Base-by-base conservation (phyloP, 1,139 yeast species). In the Lodderomyces beijingensis region DNA sequence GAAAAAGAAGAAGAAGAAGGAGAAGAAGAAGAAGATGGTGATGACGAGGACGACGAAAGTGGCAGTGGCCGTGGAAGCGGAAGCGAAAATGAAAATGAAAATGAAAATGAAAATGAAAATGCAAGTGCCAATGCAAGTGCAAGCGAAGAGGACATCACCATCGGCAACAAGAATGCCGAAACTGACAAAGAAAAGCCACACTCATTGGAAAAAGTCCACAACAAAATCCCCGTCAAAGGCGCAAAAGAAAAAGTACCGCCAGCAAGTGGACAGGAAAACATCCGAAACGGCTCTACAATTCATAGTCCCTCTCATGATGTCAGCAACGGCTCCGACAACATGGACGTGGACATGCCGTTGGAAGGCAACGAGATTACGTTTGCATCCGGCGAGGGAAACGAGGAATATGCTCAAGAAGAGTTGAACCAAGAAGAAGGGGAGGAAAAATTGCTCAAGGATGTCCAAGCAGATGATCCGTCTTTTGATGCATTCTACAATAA, bases 371-470 rank as follows among this genome's bases (percentile, higher is more conserved):
- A 20, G 16, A 18, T 31, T 11, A 11, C 31, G 8, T 23, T 17
- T 25, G 28, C 31, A 7, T n/a, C 27, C 6, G 34, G 16, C 77
- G 35, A 74, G 66, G 57, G 75, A 68, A 46, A 76, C 70, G 35
- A 64, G 61, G 52, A 66, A 77, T 53, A 58, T 60, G 50, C 51
- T 68, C 53, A 74, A 65, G 42, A 33, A 25, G 42, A 38, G 24
- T 19, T 16, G 32, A 43, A 25, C 43, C 43, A 32, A 38, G 41
- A 45, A 25, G 43, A 40, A 17, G 47, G 42, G 10, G 47, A 47
- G 18, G 49, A 41, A 13, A 47, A 40, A 21, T 41, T 39, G 14
- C 31, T 41, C 19, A 36, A 33, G 30, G 23, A 40, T 11, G 27
- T 35, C 22, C 45, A 41, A 31, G 35, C 30, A 10, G 45, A 41